Conservation (phyloP, 495 filamentous ascomycete species). For the Penicillium diatomitis region DNA sequence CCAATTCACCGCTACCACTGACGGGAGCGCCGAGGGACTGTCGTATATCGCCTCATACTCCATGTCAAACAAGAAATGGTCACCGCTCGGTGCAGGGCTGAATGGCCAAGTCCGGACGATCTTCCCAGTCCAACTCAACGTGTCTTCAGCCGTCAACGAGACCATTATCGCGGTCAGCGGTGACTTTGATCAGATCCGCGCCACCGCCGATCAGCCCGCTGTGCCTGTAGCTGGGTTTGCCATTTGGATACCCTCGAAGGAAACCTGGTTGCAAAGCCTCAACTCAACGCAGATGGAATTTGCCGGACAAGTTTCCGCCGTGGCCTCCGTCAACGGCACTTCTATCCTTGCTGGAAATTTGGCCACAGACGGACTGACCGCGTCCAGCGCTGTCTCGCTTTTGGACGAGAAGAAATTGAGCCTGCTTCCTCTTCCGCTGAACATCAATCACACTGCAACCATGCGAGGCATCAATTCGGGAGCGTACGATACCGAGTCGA, state of each 20-base stretch:
- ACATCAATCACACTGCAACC: constrained; percentile 46
- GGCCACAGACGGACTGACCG: constrained; percentile 56
- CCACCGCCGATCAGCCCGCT: constrained; percentile 53
- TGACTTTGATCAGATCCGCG: constrained; percentile 61
- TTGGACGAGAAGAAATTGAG: constrained; percentile 39
- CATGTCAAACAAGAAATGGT: constrained; percentile 59
- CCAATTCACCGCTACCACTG: constrained; percentile 67
- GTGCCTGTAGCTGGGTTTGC: constrained; percentile 65
- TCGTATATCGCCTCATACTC: constrained; percentile 71
- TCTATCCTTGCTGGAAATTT: constrained; percentile 73
- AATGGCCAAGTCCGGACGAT: constrained; percentile 68
- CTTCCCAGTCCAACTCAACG: constrained; percentile 69
- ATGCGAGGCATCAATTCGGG: constrained; percentile 65
- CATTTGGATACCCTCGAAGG: constrained; percentile 84
- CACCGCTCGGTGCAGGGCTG: constrained; percentile 73
- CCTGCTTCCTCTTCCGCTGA: constrained; percentile 49
- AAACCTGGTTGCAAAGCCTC: constrained; percentile 84
- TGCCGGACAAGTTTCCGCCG: constrained; percentile 60
- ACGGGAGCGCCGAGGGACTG: constrained; percentile 49
- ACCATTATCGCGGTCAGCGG: constrained; percentile 72
- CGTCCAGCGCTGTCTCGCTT: constrained; percentile 60
- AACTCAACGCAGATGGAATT: constrained; percentile 55
- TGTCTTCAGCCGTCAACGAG: constrained; percentile 61
- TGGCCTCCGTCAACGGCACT: constrained; percentile 50
- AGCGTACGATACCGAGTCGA: constrained; percentile 58